Conservation (phyloP, 768 basidiomycete genomes). For the Amyloporia xantha region DNA sequence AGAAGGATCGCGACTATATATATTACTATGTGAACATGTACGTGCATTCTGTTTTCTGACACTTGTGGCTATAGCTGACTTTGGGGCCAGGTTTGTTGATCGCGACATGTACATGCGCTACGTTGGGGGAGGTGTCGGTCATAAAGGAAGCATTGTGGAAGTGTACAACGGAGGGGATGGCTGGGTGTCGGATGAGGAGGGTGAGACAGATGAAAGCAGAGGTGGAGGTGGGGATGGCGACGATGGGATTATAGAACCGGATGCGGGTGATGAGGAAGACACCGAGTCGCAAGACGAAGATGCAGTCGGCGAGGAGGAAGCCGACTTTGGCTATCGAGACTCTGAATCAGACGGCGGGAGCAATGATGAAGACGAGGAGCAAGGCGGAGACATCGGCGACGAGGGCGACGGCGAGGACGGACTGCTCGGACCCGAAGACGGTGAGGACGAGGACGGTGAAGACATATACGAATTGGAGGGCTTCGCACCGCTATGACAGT, state of each 20-base stretch:
- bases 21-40: slow-evolving; percentile 22
- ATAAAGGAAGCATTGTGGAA: too few species aligned
- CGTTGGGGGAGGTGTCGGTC: slow-evolving; percentile 20
- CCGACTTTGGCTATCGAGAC: too few species aligned
- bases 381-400: too few species aligned
- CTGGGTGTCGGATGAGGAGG: not conserved
- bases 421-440: not conserved
- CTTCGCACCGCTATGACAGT: not conserved
- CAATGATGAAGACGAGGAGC: too few species aligned
- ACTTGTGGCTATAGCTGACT: not conserved
- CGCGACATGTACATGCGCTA: slow-evolving; percentile 22
- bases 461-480: not conserved
- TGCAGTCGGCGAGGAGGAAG: too few species aligned
- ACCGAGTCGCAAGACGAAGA: too few species aligned
- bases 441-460: not conserved
- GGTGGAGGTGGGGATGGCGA: not conserved
- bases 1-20: slow-evolving; percentile 15
- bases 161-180: not conserved
- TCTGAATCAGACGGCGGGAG: too few species aligned
- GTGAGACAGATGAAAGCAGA: not conserved
- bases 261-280: too few species aligned
- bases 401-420: not conserved
- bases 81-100: slow-evolving; percentile 21
- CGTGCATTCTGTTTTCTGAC: not conserved
- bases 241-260: not conserved